Evolutionary conservation across 2,329 filamentous ascomycete genomes (phyloP).

Genomic region (Dactylellina haptotyla): DNA sequence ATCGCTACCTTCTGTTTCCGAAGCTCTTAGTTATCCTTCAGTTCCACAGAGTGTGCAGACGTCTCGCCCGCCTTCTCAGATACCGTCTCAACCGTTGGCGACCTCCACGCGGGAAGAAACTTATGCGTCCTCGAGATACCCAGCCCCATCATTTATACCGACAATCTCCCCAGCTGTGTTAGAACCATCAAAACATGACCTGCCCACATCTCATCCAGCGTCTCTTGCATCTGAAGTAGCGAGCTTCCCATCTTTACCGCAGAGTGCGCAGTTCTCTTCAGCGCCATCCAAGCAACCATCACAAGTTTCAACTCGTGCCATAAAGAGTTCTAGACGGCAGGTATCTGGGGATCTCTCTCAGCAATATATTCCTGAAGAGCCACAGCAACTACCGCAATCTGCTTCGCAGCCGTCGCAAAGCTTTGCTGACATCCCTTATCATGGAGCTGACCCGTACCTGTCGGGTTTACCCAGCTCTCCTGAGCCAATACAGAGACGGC

Average conservation of each 20-base stretch:
- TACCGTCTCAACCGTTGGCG: neutral
- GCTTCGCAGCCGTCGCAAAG: slow-evolving; percentile 36
- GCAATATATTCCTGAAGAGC: slow-evolving; percentile 15
- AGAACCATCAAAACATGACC: slow-evolving; percentile 6
- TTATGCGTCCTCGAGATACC: slow-evolving; percentile 20
- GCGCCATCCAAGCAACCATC: slow-evolving; percentile 12
- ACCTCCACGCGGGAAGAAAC: neutral
- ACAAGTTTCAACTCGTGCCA: slow-evolving; percentile 3
- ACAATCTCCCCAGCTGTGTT: neutral
- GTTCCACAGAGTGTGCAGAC: slow-evolving; percentile 27
- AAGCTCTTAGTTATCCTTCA: slow-evolving; percentile 29
- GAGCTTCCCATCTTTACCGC: slow-evolving; percentile 36
- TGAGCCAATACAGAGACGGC: slow-evolving; percentile 20
- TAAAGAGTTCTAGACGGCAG: slow-evolving; percentile 18
- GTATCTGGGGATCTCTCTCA: slow-evolving; percentile 19
- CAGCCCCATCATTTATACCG: slow-evolving; percentile 1
- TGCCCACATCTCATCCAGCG: slow-evolving; percentile 18
- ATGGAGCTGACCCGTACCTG: slow-evolving; percentile 24
- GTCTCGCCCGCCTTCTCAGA: slow-evolving; percentile 6
- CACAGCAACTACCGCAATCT: slow-evolving; percentile 16
- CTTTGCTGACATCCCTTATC: slow-evolving; percentile 19
- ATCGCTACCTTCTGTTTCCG: slow-evolving; percentile 37
- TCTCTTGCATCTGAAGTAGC: slow-evolving; percentile 29
- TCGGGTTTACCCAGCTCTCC: slow-evolving; percentile 35
- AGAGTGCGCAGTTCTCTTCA: slow-evolving; percentile 28